Percentiles rank a stretch among this genome's conserved stretches.
Conservation (phyloP, 257 asterid species). For the Echium plantagineum region DNA sequence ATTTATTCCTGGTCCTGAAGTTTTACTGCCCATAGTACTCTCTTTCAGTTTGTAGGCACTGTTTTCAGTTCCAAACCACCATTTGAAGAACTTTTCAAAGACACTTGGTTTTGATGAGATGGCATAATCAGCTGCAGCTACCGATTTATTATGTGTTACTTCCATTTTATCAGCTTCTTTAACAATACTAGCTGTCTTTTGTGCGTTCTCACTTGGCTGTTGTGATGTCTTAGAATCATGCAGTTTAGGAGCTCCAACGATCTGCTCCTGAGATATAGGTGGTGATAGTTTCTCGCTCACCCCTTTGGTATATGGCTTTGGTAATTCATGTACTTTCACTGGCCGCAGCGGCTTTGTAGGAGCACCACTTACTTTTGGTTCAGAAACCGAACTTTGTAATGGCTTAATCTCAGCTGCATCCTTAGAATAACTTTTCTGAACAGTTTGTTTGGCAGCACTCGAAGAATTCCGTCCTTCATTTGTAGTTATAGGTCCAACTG, state of each 20-base stretch:
- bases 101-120: slow-evolving; percentile 35
- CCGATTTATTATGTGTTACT: slow-evolving; percentile 13
- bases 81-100: slow-evolving; percentile 37
- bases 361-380: slow-evolving; percentile 18
- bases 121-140: slow-evolving; percentile 13
- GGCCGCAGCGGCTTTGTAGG: slow-evolving; percentile 14
- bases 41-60: slow-evolving; percentile 5
- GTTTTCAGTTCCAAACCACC: slow-evolving; percentile 38
- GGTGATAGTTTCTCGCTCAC: slow-evolving; percentile 18
- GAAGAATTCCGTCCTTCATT: slow-evolving; percentile 19
- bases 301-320: slow-evolving; percentile 13
- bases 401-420: slow-evolving; percentile 24
- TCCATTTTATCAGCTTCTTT: slow-evolving; percentile 22
- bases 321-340: slow-evolving; percentile 6
- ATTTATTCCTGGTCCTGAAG: slow-evolving; percentile 17
- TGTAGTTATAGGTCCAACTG: slow-evolving; percentile 13
- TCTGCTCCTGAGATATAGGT: slow-evolving; percentile 14
- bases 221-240: slow-evolving; percentile 5
- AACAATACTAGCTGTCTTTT: slow-evolving; percentile 16
- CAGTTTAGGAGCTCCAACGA: slow-evolving; percentile 12
- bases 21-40: neutral
- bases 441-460: slow-evolving; percentile 13
- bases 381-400: slow-evolving; percentile 9
- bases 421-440: slow-evolving; percentile 14
- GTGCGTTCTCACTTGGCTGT: slow-evolving; percentile 13